Percentiles rank a stretch among this genome's conserved stretches.
Conservation (phyloP, 768 basidiomycete species). For the Nevesoporus exiguus region DNA sequence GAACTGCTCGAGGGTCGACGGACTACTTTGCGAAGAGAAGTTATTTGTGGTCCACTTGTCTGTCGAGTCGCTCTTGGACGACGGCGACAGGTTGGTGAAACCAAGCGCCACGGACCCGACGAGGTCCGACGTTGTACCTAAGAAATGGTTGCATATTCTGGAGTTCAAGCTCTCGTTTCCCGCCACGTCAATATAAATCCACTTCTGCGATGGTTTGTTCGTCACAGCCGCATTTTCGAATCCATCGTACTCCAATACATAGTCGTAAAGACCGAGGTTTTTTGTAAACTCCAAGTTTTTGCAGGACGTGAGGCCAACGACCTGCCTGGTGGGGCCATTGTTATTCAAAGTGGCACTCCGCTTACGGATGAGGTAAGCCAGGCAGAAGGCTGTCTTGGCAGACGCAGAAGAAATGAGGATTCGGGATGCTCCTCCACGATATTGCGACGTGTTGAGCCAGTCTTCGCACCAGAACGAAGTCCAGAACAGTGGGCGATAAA, state of each 20-base stretch:
- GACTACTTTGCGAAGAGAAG: conserved; percentile 16
- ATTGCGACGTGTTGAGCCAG: conserved; percentile 52
- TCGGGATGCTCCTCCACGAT: conserved; percentile 44
- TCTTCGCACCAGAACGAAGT: conserved; percentile 76
- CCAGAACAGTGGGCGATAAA: conserved; percentile 73
- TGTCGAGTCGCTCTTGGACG: conserved; percentile 31
- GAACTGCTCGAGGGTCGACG: conserved; percentile 44
- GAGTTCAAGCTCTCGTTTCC: conserved; percentile 52
- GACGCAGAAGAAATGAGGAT: conserved; percentile 69
- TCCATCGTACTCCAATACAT: conserved; percentile 52
- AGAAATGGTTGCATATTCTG: conserved; percentile 41
- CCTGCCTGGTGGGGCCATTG: conserved; percentile 22
- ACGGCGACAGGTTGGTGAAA: conserved; percentile 52
- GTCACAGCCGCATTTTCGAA: conserved; percentile 35
- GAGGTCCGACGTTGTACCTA: conserved; percentile 23
- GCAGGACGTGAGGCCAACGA: conserved; percentile 61
- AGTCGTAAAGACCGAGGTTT: conserved; percentile 52
- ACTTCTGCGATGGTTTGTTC: conserved; percentile 33
- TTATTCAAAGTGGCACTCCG: conserved; percentile 27
- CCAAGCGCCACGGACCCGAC: conserved; percentile 48
- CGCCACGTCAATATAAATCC: conserved; percentile 65
- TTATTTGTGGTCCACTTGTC: conserved; percentile 41
- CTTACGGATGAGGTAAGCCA: conserved; percentile 57
- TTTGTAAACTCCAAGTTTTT: conserved; percentile 54
- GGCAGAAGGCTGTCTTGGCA: conserved; percentile 68